phyloP scores from a whole-genome alignment of 2,329 filamentous ascomycete species.

The Incumbomyces delicatus region DNA sequence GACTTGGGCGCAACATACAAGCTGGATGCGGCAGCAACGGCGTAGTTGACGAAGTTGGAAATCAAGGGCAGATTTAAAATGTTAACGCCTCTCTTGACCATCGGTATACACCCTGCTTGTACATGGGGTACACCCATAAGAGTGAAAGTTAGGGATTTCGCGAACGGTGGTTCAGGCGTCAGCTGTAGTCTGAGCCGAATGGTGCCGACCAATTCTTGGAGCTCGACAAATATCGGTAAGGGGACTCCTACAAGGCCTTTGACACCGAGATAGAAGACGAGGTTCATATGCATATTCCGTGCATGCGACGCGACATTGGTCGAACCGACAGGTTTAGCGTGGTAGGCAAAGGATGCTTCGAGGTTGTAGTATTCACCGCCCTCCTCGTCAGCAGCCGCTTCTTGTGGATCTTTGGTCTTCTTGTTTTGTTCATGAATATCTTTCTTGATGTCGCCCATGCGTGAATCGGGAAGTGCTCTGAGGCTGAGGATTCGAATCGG shows the following conservation, averaged over 20 bases:
- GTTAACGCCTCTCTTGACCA: conserved; percentile 85
- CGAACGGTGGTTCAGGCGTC: conserved; percentile 80
- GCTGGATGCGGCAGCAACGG: conserved; percentile 73
- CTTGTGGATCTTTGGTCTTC: conserved; percentile 73
- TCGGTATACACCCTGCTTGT: conserved; percentile 78
- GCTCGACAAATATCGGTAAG: conserved; percentile 76
- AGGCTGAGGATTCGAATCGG: conserved; percentile 81
- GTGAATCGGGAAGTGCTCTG: conserved; percentile 70
- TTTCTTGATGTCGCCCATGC: conserved; percentile 72
- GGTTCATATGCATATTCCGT: conserved; percentile 92
- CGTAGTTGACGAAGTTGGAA: conserved; percentile 94
- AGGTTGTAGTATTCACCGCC: conserved; percentile 89
- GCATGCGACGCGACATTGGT: conserved; percentile 61
- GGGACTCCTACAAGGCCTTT: conserved; percentile 84
- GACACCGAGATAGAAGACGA: conserved; percentile 87
- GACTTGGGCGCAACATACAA: conserved; percentile 94
- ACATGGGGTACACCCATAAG: conserved; percentile 91
- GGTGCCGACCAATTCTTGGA: conserved; percentile 84
- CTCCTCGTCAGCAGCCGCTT: conserved; percentile 79
- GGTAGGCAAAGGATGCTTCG: conserved; percentile 82
- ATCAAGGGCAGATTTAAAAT: conserved; percentile 86
- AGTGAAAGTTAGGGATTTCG: conserved; percentile 86
- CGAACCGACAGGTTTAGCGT: conserved; percentile 64
- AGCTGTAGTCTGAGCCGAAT: conserved; percentile 73
- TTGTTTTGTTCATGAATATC: conserved; percentile 69